Conservation (phyloP, 495 filamentous ascomycete genomes). For the Penicillium steckii region DNA sequence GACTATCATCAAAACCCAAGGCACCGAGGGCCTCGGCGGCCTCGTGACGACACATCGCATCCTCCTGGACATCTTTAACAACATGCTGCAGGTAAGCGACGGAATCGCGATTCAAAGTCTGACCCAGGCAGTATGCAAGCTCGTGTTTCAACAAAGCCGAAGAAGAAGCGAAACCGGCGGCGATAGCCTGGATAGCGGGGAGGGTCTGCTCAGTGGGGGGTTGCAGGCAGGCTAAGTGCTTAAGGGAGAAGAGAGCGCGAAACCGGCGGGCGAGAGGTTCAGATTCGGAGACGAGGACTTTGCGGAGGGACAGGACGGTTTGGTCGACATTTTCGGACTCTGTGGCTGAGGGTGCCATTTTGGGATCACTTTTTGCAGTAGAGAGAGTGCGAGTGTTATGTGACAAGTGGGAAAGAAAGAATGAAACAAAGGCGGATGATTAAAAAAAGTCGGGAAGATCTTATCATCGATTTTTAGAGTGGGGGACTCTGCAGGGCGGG, state of each 20-base stretch:
- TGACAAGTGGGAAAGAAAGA: background rate
- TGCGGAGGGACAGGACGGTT: constrained; percentile 61
- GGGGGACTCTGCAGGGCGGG: constrained; percentile 25
- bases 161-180: constrained; percentile 77
- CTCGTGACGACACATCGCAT: constrained; percentile 95
- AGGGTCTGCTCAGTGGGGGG: constrained; percentile 60
- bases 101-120: constrained; percentile 74
- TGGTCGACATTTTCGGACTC: constrained; percentile 25
- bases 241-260: constrained; percentile 96
- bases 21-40: constrained; percentile 94
- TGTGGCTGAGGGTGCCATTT: constrained; percentile 19
- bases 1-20: constrained; percentile 67
- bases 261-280: constrained; percentile 86
- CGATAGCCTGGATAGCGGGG: constrained; percentile 87
- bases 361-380: background rate
- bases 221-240: constrained; percentile 76
- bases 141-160: constrained; percentile 93
- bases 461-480: constrained; percentile 31
- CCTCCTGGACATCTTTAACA: constrained; percentile 75
- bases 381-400: background rate
- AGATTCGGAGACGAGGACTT: constrained; percentile 72
- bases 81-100: constrained; percentile 71
- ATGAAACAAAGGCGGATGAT: constrained; percentile 2
- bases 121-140: constrained; percentile 94
- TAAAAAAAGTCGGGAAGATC: constrained; percentile 18